Conservation (phyloP, 495 filamentous ascomycete species). For the Tuber microsphaerosporum region DNA sequence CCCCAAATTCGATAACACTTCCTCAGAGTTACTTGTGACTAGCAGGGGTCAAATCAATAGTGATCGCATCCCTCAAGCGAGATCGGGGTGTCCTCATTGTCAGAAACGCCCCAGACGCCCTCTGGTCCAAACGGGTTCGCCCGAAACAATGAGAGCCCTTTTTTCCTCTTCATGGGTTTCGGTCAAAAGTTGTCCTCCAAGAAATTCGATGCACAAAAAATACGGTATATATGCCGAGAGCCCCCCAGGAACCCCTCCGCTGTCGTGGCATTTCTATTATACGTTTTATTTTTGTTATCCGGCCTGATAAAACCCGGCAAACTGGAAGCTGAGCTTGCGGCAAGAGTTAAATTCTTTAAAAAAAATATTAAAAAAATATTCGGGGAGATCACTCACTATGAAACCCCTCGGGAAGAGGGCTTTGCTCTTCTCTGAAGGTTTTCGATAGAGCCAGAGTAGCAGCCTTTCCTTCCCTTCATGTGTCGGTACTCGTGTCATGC, state of each 20-base stretch:
- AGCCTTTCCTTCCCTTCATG: not conserved
- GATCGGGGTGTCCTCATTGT: constrained; percentile 31
- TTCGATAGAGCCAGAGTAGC: not conserved
- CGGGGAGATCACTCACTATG: constrained; percentile 2
- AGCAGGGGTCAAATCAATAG: constrained; percentile 25
- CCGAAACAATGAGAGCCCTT: not conserved
- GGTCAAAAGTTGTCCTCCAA: not conserved
- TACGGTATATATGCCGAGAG: constrained; percentile 1
- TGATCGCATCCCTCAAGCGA: constrained; percentile 35
- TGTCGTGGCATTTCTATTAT: not conserved
- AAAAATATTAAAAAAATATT: not conserved
- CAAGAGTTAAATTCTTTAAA: not conserved
- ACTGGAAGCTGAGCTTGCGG: not conserved
- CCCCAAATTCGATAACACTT: constrained; percentile 20
- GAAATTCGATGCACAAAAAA: not conserved
- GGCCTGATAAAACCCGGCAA: not conserved
- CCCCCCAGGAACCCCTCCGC: not conserved
- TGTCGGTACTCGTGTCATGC: not conserved
- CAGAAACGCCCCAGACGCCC: constrained; percentile 36
- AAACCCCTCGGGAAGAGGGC: not conserved
- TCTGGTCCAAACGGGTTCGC: not conserved
- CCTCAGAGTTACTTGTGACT: constrained; percentile 7
- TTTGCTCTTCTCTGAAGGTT: not conserved
- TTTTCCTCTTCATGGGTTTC: not conserved
- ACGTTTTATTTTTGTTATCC: not conserved